These are phyloP conservation scores for Coemansia sp. DNA, from an alignment of 371 early-diverging fungal genomes.

Conservation along the genomic window DNA sequence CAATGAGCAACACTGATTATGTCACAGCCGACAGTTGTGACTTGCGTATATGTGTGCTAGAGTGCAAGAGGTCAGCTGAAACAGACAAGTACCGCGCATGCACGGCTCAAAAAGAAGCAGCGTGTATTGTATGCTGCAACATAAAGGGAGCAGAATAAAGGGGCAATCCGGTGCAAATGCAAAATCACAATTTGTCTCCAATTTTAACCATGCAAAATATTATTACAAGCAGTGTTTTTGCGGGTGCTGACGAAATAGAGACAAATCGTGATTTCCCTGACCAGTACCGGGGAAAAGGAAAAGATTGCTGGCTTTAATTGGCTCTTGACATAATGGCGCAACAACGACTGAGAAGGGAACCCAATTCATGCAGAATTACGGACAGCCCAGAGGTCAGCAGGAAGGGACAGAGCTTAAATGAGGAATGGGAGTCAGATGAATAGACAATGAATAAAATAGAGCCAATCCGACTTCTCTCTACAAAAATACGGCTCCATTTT, in stretches of 20 bases:
- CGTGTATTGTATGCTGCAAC: neutral
- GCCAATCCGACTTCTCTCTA: neutral
- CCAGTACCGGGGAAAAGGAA: neutral
- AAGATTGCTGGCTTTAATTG: neutral
- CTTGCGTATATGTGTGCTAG: neutral
- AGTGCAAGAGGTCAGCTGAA: neutral
- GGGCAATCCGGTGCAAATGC: neutral
- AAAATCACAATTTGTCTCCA: neutral
- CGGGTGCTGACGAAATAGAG: no score
- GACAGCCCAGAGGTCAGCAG: neutral
- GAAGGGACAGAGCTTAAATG: neutral
- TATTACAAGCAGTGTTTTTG: neutral
- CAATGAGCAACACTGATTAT: neutral
- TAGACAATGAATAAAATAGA: slow-evolving; percentile 3
- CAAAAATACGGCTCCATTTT: neutral
- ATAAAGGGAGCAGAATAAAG: neutral
- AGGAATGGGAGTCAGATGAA: slow-evolving; percentile 8
- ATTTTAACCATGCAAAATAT: neutral
- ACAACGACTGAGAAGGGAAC: neutral
- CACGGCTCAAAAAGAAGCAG: neutral
- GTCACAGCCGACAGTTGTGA: neutral
- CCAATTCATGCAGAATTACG: neutral
- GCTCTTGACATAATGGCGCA: neutral
- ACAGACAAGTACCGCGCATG: neutral
- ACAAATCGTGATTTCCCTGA: neutral